These are phyloP conservation scores for Didymella keratinophila DNA, from an alignment of 2,329 filamentous ascomycete species.

Conservation along the genomic window DNA sequence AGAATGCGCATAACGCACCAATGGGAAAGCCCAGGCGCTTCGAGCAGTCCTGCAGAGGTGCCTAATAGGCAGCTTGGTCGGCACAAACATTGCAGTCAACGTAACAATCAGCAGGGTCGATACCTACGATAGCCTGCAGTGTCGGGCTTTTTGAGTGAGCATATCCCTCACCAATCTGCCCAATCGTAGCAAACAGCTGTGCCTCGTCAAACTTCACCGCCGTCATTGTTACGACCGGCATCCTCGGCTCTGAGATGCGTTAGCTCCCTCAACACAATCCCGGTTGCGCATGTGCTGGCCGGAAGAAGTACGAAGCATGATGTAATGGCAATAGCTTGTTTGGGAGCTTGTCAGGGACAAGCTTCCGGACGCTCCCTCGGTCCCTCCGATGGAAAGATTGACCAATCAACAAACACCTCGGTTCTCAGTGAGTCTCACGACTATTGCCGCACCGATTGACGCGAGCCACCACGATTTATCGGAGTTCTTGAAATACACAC, in stretches of 20 bases:
- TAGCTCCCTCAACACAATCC: not conserved
- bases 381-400: not conserved
- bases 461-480: not conserved
- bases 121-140: not conserved
- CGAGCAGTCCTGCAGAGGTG: too few species aligned
- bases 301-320: not conserved
- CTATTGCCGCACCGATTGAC: not conserved
- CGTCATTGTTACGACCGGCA: not conserved
- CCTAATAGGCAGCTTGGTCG: too few species aligned
- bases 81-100: too few species aligned
- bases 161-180: not conserved
- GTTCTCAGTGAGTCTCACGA: not conserved
- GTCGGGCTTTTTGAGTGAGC: not conserved
- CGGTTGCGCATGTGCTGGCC: not conserved
- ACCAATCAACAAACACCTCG: slow-evolving; percentile 3
- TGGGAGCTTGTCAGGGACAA: not conserved
- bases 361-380: not conserved
- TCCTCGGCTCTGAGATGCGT: not conserved
- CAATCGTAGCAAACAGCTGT: not conserved
- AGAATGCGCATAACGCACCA: not conserved
- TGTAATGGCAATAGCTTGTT: not conserved
- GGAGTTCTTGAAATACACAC: not conserved
- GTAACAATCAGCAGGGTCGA: too few species aligned
- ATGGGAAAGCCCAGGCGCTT: too few species aligned
- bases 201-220: not conserved